A percentile compares a stretch with the other conserved stretches of the same genome.
phyloP scores from a whole-genome alignment of 176 grass and related monocot genomes.

The Paspalum vaginatum region DNA sequence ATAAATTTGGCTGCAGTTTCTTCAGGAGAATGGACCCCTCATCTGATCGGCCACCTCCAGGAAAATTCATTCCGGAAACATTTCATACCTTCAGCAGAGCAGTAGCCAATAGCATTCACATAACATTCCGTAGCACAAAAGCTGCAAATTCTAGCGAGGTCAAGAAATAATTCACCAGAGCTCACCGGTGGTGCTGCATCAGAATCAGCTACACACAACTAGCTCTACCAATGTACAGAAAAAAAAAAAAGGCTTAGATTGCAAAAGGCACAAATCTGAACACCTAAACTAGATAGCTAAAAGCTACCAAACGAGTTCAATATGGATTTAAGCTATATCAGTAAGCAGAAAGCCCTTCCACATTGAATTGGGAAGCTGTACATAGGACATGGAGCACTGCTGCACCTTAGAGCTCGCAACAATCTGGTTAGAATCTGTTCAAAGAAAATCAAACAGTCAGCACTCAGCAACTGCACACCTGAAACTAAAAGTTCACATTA shows the following conservation, averaged over 20 bases:
- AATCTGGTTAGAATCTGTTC: constrained; percentile 39
- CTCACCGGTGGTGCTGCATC: constrained; percentile 12
- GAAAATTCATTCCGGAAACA: background rate
- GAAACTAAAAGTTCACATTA: constrained; percentile 1
- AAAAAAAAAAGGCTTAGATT: constrained; percentile 17
- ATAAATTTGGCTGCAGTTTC: background rate
- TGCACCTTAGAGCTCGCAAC: background rate
- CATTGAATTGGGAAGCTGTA: constrained; percentile 39
- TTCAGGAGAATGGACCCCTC: background rate
- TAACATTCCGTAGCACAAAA: background rate
- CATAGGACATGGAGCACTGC: constrained; percentile 41
- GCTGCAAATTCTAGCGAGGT: constrained; percentile 27
- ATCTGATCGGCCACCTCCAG: constrained; percentile 6
- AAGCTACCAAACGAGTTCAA: constrained; percentile 29
- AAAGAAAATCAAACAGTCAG: constrained; percentile 32
- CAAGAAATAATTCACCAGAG: constrained; percentile 25
- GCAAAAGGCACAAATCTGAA: constrained; percentile 21
- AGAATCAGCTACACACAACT: constrained; percentile 44
- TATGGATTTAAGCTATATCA: constrained; percentile 45
- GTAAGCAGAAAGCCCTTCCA: constrained; percentile 25
- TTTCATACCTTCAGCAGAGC: background rate
- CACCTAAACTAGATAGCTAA: constrained; percentile 43
- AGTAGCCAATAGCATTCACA: constrained; percentile 13
- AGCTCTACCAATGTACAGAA: constrained; percentile 37
- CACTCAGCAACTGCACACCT: background rate